Base-by-base conservation (phyloP, 768 basidiomycete genomes). In the Lactarius tabidus region DNA sequence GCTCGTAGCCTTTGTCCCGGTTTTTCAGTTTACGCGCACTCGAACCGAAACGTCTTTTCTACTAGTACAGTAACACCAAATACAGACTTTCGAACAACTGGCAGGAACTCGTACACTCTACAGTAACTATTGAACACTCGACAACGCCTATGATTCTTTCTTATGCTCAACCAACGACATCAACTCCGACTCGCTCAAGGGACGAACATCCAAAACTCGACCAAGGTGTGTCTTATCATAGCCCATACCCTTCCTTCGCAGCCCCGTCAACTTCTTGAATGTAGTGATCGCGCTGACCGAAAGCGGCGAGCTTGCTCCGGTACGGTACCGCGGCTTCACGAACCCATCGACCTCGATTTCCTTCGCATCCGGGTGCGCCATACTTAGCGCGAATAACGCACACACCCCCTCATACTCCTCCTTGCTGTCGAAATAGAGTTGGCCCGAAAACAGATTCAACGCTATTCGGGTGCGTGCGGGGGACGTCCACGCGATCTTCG, bases 381-480 rank as follows among this genome's bases (percentile, higher is more conserved):
- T 41, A 2, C 28, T 18, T 26, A 64, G 18, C 1, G 38, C 64
- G 17, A 65, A 54, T 14, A 60, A 43, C 23, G 14, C 33, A 41
- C 64, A 65, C 35, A 65, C 23, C 43, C 31, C 26, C 38, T 31
- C 15, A 39, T 65, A 65, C 6, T 53, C 58, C 9, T 20, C 59
- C 41, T 14, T 51, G 29, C 23, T 41, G 28, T 65, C 59, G 17
- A 65, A 43, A 53, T 60, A 65, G 26, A 65, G 64, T 31, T 65
- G 64, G 17, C 64, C 64, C 10, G 64, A 39, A 33, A 45, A 65
- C 36, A 65, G 59, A 28, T 56, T 60, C 38, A 65, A 54, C 55
- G 57, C 59, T 15, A 12, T 55, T 26, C 43, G 23, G 15, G 60
- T 51, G 39, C 41, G 54, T 9, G 41, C 7, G 15, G 64, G 64